These are phyloP conservation scores for Neurospora cerealis DNA, from an alignment of 495 filamentous ascomycete species.

Conservation along the genomic window DNA sequence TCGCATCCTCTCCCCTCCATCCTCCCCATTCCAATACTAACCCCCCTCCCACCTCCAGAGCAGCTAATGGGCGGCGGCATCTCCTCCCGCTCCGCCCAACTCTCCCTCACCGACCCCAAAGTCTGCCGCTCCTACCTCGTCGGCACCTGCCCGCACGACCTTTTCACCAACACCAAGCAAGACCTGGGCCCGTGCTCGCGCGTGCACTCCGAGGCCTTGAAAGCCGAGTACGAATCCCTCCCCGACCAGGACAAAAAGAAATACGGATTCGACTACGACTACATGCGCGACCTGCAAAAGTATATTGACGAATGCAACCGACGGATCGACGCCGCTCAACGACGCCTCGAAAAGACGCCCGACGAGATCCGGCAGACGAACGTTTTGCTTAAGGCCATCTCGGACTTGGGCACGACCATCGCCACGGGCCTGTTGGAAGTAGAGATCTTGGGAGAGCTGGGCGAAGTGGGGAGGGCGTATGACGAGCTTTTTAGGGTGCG, in stretches of 20 bases:
- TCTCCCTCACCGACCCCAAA: constrained; percentile 85
- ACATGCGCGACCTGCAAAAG: constrained; percentile 87
- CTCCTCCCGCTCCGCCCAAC: constrained; percentile 60
- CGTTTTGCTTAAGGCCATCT: constrained; percentile 77
- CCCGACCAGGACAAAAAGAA: constrained; percentile 58
- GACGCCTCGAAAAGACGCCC: constrained; percentile 89
- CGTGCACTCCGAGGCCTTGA: constrained; percentile 80
- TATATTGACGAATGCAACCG: constrained; percentile 97
- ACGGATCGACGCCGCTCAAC: constrained; percentile 81
- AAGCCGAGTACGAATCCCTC: constrained; percentile 71
- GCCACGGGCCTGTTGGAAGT: constrained; percentile 78
- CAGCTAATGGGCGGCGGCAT: constrained; percentile 72
- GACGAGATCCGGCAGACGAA: constrained; percentile 99
- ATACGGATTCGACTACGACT: constrained; percentile 91
- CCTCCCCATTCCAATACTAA: too few species aligned
- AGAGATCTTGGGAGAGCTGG: constrained; percentile 72
- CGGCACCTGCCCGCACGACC: constrained; percentile 94
- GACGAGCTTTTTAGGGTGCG: constrained; percentile 79
- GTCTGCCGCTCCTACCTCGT: constrained; percentile 91
- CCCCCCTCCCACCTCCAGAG: too few species aligned
- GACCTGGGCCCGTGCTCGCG: constrained; percentile 88
- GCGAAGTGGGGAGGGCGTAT: constrained; percentile 67
- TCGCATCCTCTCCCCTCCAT: background rate
- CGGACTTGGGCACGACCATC: constrained; percentile 68
- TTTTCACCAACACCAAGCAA: constrained; percentile 99